phyloP scores from a whole-genome alignment of 2,329 filamentous ascomycete species.

The Aspergillus awamori region DNA sequence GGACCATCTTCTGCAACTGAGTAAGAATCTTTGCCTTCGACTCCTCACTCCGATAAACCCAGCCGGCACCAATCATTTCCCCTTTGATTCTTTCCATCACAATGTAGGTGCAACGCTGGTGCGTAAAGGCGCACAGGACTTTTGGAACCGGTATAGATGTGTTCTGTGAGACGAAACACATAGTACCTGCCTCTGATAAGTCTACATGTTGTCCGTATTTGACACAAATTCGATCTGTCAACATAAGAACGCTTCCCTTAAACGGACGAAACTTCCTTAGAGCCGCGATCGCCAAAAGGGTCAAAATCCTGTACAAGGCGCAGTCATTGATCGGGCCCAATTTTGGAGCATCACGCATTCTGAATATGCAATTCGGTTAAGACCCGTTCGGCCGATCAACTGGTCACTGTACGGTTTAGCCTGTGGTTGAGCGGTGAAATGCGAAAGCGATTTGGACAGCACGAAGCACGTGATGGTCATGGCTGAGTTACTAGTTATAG shows the following conservation, averaged over 20 bases:
- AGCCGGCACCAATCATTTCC: slow-evolving; percentile 36
- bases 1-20: slow-evolving; percentile 33
- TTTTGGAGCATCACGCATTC: too few species aligned
- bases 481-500: too few species aligned
- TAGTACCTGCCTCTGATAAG: slow-evolving; percentile 38
- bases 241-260: slow-evolving; percentile 32
- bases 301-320: slow-evolving; percentile 20
- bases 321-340: slow-evolving; percentile 18
- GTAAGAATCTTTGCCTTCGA: slow-evolving; percentile 40
- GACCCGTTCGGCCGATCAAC: too few species aligned
- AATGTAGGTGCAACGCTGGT: slow-evolving; percentile 38
- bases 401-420: too few species aligned
- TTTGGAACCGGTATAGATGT: slow-evolving; percentile 46
- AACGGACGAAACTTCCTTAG: slow-evolving; percentile 26
- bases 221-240: slow-evolving; percentile 34
- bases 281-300: slow-evolving; percentile 26
- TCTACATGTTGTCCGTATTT: slow-evolving; percentile 34
- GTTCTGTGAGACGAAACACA: slow-evolving; percentile 40
- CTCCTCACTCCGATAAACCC: slow-evolving; percentile 34
- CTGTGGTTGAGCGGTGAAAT: too few species aligned
- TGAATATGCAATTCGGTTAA: too few species aligned
- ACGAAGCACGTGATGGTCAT: too few species aligned
- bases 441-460: too few species aligned
- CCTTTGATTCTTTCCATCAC: slow-evolving; percentile 46
- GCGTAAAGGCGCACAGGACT: slow-evolving; percentile 41